phyloP scores from a whole-genome alignment of 495 filamentous ascomycete species.

The Aspergillus affinis region DNA sequence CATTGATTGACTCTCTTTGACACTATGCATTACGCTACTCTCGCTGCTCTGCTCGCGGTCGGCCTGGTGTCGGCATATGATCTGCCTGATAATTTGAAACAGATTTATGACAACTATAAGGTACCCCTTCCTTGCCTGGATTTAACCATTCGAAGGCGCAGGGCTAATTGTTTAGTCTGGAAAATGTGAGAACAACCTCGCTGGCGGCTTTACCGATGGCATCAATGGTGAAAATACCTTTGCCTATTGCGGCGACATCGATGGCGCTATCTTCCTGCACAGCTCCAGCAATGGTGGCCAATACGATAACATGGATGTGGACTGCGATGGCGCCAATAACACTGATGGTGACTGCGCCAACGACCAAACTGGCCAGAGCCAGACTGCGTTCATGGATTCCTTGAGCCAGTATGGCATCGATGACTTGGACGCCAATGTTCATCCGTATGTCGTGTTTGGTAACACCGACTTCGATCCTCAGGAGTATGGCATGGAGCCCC shows the following conservation, averaged over 20 bases:
- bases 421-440: constrained; percentile 60
- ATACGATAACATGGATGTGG: constrained; percentile 59
- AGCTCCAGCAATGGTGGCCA: constrained; percentile 19
- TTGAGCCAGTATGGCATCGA: constrained; percentile 45
- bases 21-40: not conserved
- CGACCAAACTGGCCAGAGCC: constrained; percentile 50
- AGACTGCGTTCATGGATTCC: constrained; percentile 54
- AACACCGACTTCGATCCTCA: constrained; percentile 58
- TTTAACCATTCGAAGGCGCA: not conserved
- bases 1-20: not conserved
- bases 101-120: constrained; percentile 32
- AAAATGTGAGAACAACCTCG: constrained; percentile 25
- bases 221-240: constrained; percentile 14
- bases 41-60: not conserved
- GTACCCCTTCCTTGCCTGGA: constrained; percentile 4
- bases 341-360: constrained; percentile 49
- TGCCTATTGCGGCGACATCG: constrained; percentile 32
- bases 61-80: constrained; percentile 13
- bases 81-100: constrained; percentile 28
- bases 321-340: constrained; percentile 62
- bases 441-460: constrained; percentile 67
- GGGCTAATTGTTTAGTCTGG: constrained; percentile 11
- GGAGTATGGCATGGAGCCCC: constrained; percentile 51
- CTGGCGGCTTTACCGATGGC: constrained; percentile 28
- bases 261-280: constrained; percentile 32